Percentiles rank a stretch among this genome's conserved stretches.
Conservation (phyloP, 192 early-diverging fungal genomes). For the Backusella mclennaniae region DNA sequence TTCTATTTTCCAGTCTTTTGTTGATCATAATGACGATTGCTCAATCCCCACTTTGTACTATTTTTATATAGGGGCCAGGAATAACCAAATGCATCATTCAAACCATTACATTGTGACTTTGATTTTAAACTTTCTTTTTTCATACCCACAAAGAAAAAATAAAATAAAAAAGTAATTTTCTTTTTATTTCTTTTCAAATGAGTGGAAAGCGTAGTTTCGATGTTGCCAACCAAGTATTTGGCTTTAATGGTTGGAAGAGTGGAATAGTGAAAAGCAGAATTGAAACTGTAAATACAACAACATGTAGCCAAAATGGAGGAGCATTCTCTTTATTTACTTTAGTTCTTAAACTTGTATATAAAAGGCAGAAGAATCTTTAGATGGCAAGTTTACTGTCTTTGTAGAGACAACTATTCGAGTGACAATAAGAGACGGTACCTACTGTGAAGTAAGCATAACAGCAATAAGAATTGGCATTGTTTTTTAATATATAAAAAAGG, state of each 20-base stretch:
- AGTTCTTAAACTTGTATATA: not conserved
- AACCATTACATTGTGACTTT: too few species aligned
- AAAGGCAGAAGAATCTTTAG: constrained; percentile 43
- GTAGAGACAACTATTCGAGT: constrained; percentile 77
- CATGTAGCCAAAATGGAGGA: not conserved
- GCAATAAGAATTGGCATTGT: not conserved
- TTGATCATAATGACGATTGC: too few species aligned
- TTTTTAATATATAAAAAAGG: constrained; percentile 35
- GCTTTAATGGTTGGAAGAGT: constrained; percentile 91
- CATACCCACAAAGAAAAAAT: too few species aligned
- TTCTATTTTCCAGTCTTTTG: too few species aligned
- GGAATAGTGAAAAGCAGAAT: constrained; percentile 68
- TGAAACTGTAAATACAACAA: constrained; percentile 64
- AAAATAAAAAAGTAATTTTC: not conserved
- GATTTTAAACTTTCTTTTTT: too few species aligned
- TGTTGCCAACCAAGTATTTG: constrained; percentile 92
- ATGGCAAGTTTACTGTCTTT: constrained; percentile 61
- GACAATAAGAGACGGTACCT: constrained; percentile 86
- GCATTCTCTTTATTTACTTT: not conserved
- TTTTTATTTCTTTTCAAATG: not conserved
- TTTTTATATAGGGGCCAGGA: too few species aligned
- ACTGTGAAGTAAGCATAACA: constrained; percentile 59
- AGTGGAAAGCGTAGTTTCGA: constrained; percentile 82
- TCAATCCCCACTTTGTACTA: too few species aligned
- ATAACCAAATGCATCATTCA: too few species aligned